These are phyloP conservation scores for Dispira parvispora DNA, from an alignment of 192 early-diverging fungal genomes.

Conservation along the genomic window DNA sequence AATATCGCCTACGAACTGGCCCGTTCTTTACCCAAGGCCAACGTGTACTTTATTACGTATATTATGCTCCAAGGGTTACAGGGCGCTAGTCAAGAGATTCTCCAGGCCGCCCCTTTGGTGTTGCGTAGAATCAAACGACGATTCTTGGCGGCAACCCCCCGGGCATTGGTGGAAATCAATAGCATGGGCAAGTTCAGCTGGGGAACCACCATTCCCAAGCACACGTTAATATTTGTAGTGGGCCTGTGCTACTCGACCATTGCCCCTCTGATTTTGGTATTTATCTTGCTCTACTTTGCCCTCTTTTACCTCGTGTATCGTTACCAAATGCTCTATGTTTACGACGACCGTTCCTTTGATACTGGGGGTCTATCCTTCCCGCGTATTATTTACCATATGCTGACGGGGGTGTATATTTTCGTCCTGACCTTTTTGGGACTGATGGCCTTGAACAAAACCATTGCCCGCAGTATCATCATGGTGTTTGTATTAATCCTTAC, in stretches of 20 bases:
- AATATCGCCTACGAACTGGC: conserved; percentile 30
- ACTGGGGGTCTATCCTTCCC: conserved; percentile 50
- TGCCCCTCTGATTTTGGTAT: conserved; percentile 63
- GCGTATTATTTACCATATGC: conserved; percentile 38
- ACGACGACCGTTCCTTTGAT: conserved; percentile 28
- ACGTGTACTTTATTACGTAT: conserved; percentile 74
- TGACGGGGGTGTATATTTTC: conserved; percentile 50
- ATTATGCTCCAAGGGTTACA: conserved; percentile 56
- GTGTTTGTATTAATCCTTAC: conserved; percentile 29
- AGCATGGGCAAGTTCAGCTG: conserved; percentile 32
- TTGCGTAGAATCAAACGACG: conserved; percentile 34
- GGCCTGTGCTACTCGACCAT: conserved; percentile 67
- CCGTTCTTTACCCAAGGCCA: conserved; percentile 48
- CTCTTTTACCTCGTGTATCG: conserved; percentile 57
- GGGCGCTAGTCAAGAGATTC: conserved; percentile 42
- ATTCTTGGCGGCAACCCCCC: conserved; percentile 55
- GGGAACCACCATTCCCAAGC: conserved; percentile 43
- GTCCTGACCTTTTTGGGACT: conserved; percentile 55
- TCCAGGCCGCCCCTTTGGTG: conserved; percentile 49
- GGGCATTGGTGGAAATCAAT: conserved; percentile 37
- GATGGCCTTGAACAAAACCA: conserved; percentile 39
- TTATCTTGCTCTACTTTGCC: conserved; percentile 55
- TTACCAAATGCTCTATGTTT: conserved; percentile 72
- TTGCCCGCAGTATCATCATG: conserved; percentile 25
- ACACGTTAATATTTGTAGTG: conserved; percentile 47